Conservation (phyloP, 495 filamentous ascomycete genomes). For the Chaetomidium leptoderma region DNA sequence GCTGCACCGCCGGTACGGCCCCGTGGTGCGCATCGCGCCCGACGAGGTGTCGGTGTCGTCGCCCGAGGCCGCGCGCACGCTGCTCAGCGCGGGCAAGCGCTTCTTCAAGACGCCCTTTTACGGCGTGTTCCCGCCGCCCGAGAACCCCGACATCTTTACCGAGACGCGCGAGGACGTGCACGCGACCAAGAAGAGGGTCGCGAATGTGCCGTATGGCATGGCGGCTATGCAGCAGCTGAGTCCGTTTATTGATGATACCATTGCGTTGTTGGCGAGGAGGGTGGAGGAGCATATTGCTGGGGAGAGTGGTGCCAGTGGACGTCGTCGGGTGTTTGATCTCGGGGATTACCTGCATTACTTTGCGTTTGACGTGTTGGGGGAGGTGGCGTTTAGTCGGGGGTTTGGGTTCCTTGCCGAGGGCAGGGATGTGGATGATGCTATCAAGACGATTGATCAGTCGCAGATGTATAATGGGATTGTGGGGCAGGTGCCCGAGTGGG, state of each 20-base stretch:
- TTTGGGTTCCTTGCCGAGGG: conserved; percentile 60
- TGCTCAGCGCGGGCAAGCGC: conserved; percentile 49
- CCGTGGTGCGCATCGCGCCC: conserved; percentile 54
- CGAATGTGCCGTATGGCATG: conserved; percentile 52
- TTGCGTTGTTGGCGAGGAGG: conserved; percentile 39
- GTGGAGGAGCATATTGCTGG: conserved; percentile 33
- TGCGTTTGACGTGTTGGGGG: conserved; percentile 56
- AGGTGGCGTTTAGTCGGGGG: conserved; percentile 59
- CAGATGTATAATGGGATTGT: conserved; percentile 54
- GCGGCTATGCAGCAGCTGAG: conserved; percentile 49
- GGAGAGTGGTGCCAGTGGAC: background rate
- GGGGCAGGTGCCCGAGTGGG: conserved; percentile 48
- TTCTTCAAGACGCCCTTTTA: conserved; percentile 57
- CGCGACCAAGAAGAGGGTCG: conserved; percentile 53
- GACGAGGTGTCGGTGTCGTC: conserved; percentile 53
- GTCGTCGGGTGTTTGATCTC: conserved; percentile 38
- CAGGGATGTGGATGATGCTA: conserved; percentile 53
- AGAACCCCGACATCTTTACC: conserved; percentile 59
- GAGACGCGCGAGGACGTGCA: conserved; percentile 52
- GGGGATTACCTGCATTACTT: conserved; percentile 52
- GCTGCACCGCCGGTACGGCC: conserved; percentile 51
- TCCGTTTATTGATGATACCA: conserved; percentile 47
- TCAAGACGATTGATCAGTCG: conserved; percentile 50
- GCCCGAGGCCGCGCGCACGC: conserved; percentile 44
- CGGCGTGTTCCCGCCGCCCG: conserved; percentile 51